A percentile compares a stretch with the other conserved stretches of the same genome.
These are phyloP conservation scores for Hypoxylon sp. DNA, from an alignment of 2,329 filamentous ascomycete species.

Conservation along the genomic window DNA sequence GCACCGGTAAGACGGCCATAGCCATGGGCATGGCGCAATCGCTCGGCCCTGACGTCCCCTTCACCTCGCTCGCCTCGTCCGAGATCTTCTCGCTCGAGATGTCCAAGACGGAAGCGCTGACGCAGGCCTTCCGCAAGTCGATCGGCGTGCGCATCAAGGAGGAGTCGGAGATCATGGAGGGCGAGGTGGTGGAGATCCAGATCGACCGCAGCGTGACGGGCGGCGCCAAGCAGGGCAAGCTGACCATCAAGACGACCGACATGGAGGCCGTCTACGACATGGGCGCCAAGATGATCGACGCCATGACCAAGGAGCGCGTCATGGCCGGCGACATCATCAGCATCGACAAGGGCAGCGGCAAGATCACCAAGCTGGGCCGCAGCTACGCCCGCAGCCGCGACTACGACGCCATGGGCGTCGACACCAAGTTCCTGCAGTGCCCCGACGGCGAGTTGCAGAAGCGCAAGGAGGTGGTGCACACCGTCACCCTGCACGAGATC, in stretches of 20 bases:
- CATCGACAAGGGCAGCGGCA: constrained; percentile 97
- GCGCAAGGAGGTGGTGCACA: constrained; percentile 96
- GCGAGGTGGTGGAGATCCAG: constrained; percentile 98
- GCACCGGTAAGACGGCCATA: constrained; percentile 97
- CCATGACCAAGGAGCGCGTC: constrained; percentile 98
- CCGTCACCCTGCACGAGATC: constrained; percentile 96
- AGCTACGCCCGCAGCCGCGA: constrained; percentile 95
- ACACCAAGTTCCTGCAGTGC: constrained; percentile 97
- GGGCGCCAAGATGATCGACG: constrained; percentile 99
- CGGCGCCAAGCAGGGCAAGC: constrained; percentile 96
- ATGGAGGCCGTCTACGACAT: constrained; percentile 99
- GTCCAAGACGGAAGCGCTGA: constrained; percentile 98
- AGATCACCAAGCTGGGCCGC: constrained; percentile 95
- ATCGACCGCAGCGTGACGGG: constrained; percentile 97
- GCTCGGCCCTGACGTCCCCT: constrained; percentile 90
- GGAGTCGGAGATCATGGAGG: constrained; percentile 98
- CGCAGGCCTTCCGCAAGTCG: constrained; percentile 98
- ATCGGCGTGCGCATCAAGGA: constrained; percentile 99
- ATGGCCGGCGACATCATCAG: constrained; percentile 99
- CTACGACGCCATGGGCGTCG: constrained; percentile 98
- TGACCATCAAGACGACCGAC: constrained; percentile 99
- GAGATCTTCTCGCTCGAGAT: constrained; percentile 99
- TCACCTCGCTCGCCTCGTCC: constrained; percentile 93
- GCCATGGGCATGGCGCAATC: constrained; percentile 99
- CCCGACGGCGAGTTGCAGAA: constrained; percentile 97